These are phyloP conservation scores for Auricularia sp. DNA, from an alignment of 768 basidiomycete genomes.

Conservation along the genomic window DNA sequence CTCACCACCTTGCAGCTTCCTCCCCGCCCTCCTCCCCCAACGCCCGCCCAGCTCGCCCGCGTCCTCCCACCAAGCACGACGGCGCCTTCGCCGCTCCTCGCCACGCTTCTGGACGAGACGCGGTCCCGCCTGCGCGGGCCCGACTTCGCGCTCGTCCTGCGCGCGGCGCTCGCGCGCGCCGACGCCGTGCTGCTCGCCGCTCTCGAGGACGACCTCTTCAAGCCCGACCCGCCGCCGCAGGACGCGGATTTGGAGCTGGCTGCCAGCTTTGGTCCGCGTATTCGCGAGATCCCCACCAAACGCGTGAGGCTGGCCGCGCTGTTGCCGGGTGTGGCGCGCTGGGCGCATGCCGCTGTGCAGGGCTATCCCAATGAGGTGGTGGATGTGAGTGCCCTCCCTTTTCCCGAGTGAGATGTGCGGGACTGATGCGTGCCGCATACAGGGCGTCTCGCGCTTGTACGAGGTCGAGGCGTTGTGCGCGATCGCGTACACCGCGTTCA, in stretches of 20 bases:
- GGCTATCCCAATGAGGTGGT: constrained; percentile 70
- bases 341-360: constrained; percentile 62
- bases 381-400: no score
- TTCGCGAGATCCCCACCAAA: background rate
- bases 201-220: constrained; percentile 60
- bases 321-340: constrained; percentile 68
- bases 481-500: constrained; percentile 36
- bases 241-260: constrained; percentile 14
- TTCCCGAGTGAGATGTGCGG: no score
- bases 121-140: constrained; percentile 48
- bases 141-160: constrained; percentile 52
- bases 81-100: no score
- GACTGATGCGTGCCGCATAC: no score
- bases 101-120: constrained; percentile 38
- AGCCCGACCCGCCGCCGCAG: constrained; percentile 11
- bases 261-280: constrained; percentile 9
- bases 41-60: constrained; percentile 50
- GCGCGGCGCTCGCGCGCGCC: no score
- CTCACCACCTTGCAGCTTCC: constrained; percentile 37
- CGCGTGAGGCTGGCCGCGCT: constrained; percentile 65
- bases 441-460: no score
- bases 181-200: constrained; percentile 53
- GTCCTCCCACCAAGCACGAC: no score
- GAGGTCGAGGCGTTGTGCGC: no score
- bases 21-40: constrained; percentile 70